phyloP scores from a whole-genome alignment of 257 asterid genomes.

The Echium plantagineum region DNA sequence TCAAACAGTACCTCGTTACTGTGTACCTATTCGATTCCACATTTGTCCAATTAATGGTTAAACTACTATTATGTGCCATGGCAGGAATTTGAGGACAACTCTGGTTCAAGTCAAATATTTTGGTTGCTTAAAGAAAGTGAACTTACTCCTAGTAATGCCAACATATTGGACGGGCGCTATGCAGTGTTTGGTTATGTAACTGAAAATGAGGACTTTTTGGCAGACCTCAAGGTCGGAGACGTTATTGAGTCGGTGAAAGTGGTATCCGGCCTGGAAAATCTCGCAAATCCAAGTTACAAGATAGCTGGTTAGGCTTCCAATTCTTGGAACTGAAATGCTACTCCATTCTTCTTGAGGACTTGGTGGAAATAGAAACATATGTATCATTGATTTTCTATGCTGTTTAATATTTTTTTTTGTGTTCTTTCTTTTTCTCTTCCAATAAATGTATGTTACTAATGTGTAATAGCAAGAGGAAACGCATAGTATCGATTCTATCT shows the following conservation, averaged over 20 bases:
- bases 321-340: not conserved
- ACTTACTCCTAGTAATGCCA: constrained; percentile 96
- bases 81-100: constrained; percentile 92
- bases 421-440: not conserved
- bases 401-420: constrained; percentile 7
- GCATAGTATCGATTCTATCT: too few species aligned
- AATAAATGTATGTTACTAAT: not conserved
- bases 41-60: not conserved
- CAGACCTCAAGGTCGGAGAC: constrained; percentile 95
- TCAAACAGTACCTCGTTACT: not conserved
- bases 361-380: constrained; percentile 6
- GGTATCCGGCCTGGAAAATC: constrained; percentile 82
- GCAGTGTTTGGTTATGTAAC: constrained; percentile 85
- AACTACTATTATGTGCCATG: constrained; percentile 1
- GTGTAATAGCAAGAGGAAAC: not conserved
- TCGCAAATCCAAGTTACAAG: constrained; percentile 94
- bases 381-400: constrained; percentile 18
- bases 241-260: constrained; percentile 86
- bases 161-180: constrained; percentile 87
- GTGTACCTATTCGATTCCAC: not conserved
- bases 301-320: constrained; percentile 54
- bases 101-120: constrained; percentile 95
- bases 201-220: constrained; percentile 70
- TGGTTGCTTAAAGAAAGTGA: constrained; percentile 99
- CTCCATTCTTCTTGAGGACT: not conserved